Evolutionary conservation across 2,329 filamentous ascomycete genomes (phyloP), one percentile per base, ranked within the genome.

Genomic region (Chrysoporthe deuterocubensis): DNA sequence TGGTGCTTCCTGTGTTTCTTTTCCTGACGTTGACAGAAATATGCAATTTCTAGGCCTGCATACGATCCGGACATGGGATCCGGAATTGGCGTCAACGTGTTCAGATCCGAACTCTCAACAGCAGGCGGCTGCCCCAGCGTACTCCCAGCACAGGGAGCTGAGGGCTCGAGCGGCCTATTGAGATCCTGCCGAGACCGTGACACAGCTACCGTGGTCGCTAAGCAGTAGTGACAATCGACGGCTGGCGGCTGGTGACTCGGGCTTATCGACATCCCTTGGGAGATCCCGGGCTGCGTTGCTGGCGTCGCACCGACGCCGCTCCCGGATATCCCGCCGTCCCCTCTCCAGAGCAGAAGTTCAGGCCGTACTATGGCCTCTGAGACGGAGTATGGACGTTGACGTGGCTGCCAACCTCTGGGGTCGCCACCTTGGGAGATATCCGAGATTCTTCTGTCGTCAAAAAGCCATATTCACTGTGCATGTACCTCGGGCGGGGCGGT

Each of bases 141-240:
- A 26, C 14, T 32, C 11, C 11, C 11, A 52, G 21, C 21, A 16
- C 14, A 8, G 3, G 6, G 50, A 16, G 21, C 32, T 21, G 50
- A 32, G 3, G 21, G 26, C 16, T 11, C 11, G 8, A 13, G 34
- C 16, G 34, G 18, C 34, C 37, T 16, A 42, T 42, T 21, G 34
- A 16, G 34, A 58, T 42, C 34, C 13, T 60, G 57, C 57, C 57
- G 57, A 44, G 40, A 32, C 37, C n/a, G 57, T 60, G 6, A 44
- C 57, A 60, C 57, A 60, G 7, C 13, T 44, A 16, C 13, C 26
- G 34, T 42, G 40, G 0, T 42, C 11, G 3, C 34, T 42, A 58
- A 58, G 56, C 32, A 34, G 56, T 40, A 18, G 56, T 58, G 56
- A 58, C 56, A 42, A 42, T 34, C 34, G 34, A 58, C 56, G 56